A percentile compares a stretch with the other conserved stretches of the same genome.
These are phyloP conservation scores for Diaporthe ilicicola DNA, from an alignment of 2,329 filamentous ascomycete species.

Conservation along the genomic window DNA sequence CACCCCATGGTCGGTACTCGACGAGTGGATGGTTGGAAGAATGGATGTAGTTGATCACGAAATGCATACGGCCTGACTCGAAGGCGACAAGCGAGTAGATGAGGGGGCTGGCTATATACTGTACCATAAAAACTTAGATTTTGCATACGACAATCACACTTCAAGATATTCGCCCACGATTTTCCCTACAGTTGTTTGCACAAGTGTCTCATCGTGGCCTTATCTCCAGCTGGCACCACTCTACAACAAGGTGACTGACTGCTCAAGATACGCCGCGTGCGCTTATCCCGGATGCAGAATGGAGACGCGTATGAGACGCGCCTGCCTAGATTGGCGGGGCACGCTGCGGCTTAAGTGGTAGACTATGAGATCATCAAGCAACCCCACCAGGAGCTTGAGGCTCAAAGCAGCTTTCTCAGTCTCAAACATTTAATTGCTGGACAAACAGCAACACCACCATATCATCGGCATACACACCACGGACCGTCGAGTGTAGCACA, in stretches of 20 bases:
- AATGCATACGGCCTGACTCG: background rate
- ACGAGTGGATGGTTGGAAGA: background rate
- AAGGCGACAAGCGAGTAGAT: no score
- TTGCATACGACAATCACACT: background rate
- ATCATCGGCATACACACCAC: background rate
- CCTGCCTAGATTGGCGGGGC: conserved; percentile 27
- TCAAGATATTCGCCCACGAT: background rate
- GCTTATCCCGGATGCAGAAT: background rate
- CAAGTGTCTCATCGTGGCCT: background rate
- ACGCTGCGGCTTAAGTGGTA: conserved; percentile 17
- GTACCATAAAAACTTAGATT: background rate
- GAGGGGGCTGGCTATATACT: background rate
- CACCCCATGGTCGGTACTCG: background rate
- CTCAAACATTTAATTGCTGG: background rate
- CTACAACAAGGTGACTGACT: no score
- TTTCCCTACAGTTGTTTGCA: background rate
- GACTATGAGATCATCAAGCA: conserved; percentile 34
- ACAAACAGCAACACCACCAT: background rate
- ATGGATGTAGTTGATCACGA: background rate
- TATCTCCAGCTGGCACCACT: background rate
- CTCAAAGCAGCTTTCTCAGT: background rate
- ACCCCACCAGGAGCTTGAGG: conserved; percentile 15
- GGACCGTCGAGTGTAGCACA: background rate
- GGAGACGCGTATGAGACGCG: conserved; percentile 26
- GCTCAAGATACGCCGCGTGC: no score